Percentiles rank a stretch among this genome's conserved stretches.
These are phyloP conservation scores for sunflower (Helianthus annuus) DNA, from an alignment of 129 eudicot species.

Conservation along the genomic window HanXRQr2.0-SUNRISE NC_035445.2:163551517-163552016, in stretches of 20 bases:
- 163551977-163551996: constrained; percentile 93
- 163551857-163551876: constrained; percentile 44
- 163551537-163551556: constrained; percentile 81
- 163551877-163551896: constrained; percentile 52
- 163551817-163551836: constrained; percentile 75
- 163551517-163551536: constrained; percentile 85
- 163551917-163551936: constrained; percentile 85
- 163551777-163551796: constrained; percentile 70
- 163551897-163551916: constrained; percentile 68
- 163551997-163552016: constrained; percentile 89
- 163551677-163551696: constrained; percentile 90
- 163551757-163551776: constrained; percentile 61
- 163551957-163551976: constrained; percentile 95
- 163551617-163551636: constrained; percentile 91
- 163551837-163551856: constrained; percentile 76
- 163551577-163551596: constrained; percentile 94
- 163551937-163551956: constrained; percentile 94
- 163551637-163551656: constrained; percentile 85
- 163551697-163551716: constrained; percentile 64
- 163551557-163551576: constrained; percentile 77
- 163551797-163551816: constrained; percentile 78
- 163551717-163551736: constrained; percentile 36
- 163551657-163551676: constrained; percentile 94
- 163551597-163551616: constrained; percentile 87
- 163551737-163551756: constrained; percentile 42